phyloP scores from a whole-genome alignment of 2,329 filamentous ascomycete genomes.

The Blastomyces gilchristii region DNA sequence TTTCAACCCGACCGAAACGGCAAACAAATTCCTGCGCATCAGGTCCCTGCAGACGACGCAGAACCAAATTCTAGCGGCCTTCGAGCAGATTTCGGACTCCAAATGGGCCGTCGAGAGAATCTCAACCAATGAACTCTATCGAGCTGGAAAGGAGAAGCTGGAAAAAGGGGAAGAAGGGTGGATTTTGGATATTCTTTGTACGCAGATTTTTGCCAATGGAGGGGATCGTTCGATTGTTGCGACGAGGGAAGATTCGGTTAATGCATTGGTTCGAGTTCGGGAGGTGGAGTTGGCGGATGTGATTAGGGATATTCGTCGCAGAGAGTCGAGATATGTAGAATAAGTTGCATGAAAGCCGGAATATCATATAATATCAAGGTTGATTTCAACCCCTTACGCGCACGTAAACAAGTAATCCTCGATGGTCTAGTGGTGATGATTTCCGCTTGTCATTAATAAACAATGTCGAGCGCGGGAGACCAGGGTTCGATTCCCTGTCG shows the following conservation, averaged over 20 bases:
- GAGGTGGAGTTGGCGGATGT: slow-evolving; percentile 4
- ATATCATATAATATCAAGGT: too few relatives aligned
- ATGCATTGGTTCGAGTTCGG: slow-evolving; percentile 2
- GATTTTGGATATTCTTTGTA: slow-evolving; percentile 4
- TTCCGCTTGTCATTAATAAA: slow-evolving; percentile 3
- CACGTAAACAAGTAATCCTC: not conserved
- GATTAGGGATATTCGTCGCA: not conserved
- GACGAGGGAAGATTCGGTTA: not conserved
- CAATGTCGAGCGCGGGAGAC: not conserved
- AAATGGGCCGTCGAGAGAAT: slow-evolving; percentile 11
- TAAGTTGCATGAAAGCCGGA: not conserved
- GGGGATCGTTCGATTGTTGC: slow-evolving; percentile 3
- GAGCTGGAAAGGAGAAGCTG: slow-evolving; percentile 1
- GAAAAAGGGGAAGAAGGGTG: not conserved
- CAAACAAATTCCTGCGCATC: slow-evolving; percentile 13
- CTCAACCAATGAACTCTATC: slow-evolving; percentile 10
- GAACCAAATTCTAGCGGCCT: slow-evolving; percentile 11
- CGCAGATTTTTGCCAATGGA: slow-evolving; percentile 3
- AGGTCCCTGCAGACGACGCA: slow-evolving; percentile 12
- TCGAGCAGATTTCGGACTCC: slow-evolving; percentile 11
- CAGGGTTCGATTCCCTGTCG: not conserved
- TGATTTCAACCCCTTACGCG: too few relatives aligned
- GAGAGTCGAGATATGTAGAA: not conserved
- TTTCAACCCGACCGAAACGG: slow-evolving; percentile 10
- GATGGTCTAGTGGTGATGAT: slow-evolving; percentile 9